These are phyloP conservation scores for Poa pratensis DNA, from an alignment of 176 grass and related monocot species.

Conservation along the genomic window DNA sequence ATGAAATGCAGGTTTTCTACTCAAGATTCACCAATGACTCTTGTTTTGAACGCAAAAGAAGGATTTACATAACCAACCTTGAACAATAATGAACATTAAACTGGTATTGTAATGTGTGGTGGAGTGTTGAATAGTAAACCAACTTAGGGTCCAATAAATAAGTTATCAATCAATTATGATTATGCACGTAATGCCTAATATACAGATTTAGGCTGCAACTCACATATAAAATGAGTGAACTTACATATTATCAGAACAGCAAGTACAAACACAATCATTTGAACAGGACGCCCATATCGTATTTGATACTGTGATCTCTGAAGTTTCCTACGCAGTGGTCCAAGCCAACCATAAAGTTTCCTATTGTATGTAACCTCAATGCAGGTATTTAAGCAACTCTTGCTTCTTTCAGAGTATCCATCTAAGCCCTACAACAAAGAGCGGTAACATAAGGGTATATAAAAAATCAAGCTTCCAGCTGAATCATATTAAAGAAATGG, in stretches of 20 bases:
- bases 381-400: conserved; percentile 62
- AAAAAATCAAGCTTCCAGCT: neutral
- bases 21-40: neutral
- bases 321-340: conserved; percentile 65
- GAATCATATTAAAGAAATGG: conserved; percentile 27
- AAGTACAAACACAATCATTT: conserved; percentile 45
- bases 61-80: neutral
- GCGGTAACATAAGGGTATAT: conserved; percentile 27
- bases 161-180: neutral
- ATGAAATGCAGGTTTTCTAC: conserved; percentile 9
- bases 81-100: neutral
- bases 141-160: conserved; percentile 15
- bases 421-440: conserved; percentile 47
- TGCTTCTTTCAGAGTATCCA: conserved; percentile 69
- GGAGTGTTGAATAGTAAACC: neutral
- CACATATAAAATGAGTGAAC: conserved; percentile 3
- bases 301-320: conserved; percentile 82
- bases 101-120: neutral
- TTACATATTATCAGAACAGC: conserved; percentile 60
- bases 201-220: neutral
- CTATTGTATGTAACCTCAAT: conserved; percentile 63
- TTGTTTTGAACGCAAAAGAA: neutral
- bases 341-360: conserved; percentile 76
- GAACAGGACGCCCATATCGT: conserved; percentile 59
- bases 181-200: neutral